Conservation (phyloP, 23 red algal genomes). For the Gracilaria domingensis region DNA sequence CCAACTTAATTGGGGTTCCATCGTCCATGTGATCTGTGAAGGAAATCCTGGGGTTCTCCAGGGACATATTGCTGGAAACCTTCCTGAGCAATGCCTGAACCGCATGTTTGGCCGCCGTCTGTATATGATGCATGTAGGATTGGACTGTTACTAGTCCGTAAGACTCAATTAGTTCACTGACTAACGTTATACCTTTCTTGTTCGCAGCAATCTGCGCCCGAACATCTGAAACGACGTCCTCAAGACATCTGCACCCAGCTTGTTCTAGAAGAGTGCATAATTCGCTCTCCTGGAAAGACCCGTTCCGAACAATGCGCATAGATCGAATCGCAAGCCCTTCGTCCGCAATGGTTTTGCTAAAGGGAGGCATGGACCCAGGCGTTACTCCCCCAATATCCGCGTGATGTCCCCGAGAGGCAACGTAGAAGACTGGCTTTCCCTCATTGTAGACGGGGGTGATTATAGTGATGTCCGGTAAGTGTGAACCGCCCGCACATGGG, state of each 20-base stretch:
- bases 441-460: constrained; percentile 92
- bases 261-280: constrained; percentile 47
- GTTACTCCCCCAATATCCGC: constrained; percentile 96
- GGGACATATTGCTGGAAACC: constrained; percentile 27
- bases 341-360: constrained; percentile 81
- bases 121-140: constrained; percentile 94
- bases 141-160: constrained; percentile 71
- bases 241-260: constrained; percentile 84
- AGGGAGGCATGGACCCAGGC: constrained; percentile 98
- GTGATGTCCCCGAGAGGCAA: constrained; percentile 95
- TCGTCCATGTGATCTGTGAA: constrained; percentile 94
- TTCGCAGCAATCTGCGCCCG: constrained; percentile 97
- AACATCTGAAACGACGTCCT: constrained; percentile 93
- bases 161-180: constrained; percentile 74
- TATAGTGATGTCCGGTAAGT: constrained; percentile 97
- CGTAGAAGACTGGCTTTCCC: constrained; percentile 81
- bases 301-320: constrained; percentile 83
- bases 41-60: background rate
- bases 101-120: constrained; percentile 71
- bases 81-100: constrained; percentile 83
- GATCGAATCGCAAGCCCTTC: constrained; percentile 92
- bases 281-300: constrained; percentile 86
- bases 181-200: constrained; percentile 87
- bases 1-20: constrained; percentile 78
- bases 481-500: constrained; percentile 90